Evolutionary conservation across 1,284 basidiomycete species (phyloP).

Genomic region (Pisolithus thermaeus): DNA sequence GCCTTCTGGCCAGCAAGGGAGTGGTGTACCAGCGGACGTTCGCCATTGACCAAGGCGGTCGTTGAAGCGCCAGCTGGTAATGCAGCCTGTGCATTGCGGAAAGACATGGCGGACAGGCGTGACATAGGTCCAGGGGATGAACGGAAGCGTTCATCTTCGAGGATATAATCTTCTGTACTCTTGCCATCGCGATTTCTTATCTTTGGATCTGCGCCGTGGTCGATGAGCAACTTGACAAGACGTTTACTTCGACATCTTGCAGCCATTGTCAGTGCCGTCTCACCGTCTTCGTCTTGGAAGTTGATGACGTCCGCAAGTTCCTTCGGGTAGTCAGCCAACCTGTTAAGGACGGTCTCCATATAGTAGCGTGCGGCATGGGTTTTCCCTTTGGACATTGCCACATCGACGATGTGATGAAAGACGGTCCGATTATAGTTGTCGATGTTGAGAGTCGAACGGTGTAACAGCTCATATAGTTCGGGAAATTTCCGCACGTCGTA

Average conservation of each 20-base stretch:
- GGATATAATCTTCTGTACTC: constrained; percentile 97
- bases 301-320: constrained; percentile 99
- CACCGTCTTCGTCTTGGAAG: constrained; percentile 98
- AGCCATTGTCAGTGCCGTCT: constrained; percentile 96
- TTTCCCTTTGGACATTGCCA: constrained; percentile 98
- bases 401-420: constrained; percentile 97
- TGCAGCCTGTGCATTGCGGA: constrained; percentile 55
- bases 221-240: constrained; percentile 93
- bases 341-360: constrained; percentile 92
- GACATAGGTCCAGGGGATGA: constrained; percentile 80
- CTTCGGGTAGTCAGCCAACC: constrained; percentile 92
- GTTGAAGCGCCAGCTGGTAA: constrained; percentile 38
- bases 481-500: constrained; percentile 99
- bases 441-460: constrained; percentile 97
- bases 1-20: constrained; percentile 86
- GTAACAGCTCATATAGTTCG: constrained; percentile 94
- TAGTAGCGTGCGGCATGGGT: constrained; percentile 98
- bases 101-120: constrained; percentile 57
- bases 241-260: constrained; percentile 94
- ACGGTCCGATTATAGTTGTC: constrained; percentile 98
- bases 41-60: constrained; percentile 41
- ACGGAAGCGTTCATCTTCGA: constrained; percentile 97
- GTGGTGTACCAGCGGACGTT: constrained; percentile 74
- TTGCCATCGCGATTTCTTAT: constrained; percentile 94
- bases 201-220: constrained; percentile 96